Conservation (phyloP, 306 rosid genomes). For the Lathyrus oleraceus region DNA sequence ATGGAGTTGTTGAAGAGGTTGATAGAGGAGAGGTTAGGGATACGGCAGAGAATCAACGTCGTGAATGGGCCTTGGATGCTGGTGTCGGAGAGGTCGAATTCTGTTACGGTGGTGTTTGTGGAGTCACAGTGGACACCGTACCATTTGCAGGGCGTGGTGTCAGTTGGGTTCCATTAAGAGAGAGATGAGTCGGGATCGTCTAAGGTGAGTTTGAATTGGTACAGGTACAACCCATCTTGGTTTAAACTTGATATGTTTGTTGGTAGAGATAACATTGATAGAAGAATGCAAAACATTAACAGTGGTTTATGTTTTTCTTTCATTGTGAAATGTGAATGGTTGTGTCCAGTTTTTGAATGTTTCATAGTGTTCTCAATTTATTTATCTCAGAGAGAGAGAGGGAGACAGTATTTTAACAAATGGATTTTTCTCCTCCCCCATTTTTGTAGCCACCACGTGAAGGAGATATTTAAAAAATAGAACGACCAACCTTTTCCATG, state of each 20-base stretch:
- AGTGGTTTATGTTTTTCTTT: not conserved
- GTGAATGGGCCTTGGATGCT: conserved; percentile 68
- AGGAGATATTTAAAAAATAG: too few species aligned
- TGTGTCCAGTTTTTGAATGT: not conserved
- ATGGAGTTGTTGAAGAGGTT: conserved; percentile 79
- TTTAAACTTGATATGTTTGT: conserved; percentile 39
- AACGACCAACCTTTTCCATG: too few species aligned
- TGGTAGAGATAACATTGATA: not conserved
- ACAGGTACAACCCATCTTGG: conserved; percentile 75
- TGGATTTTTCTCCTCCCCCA: too few species aligned
- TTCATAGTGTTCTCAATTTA: conserved; percentile 11
- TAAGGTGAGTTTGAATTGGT: conserved; percentile 50
- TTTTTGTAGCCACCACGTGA: too few species aligned
- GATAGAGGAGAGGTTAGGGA: conserved; percentile 53
- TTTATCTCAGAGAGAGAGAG: conserved; percentile 25
- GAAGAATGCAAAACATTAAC: not conserved
- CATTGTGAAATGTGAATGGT: not conserved
- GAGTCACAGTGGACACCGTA: conserved; percentile 54
- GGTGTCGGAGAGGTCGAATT: conserved; percentile 61
- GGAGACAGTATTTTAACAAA: too few species aligned
- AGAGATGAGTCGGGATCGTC: conserved; percentile 60
- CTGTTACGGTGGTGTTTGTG: conserved; percentile 40
- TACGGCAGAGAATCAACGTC: conserved; percentile 56
- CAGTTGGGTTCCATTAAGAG: conserved; percentile 57
- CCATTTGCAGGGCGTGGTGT: conserved; percentile 77